Evolutionary conservation across 2,329 filamentous ascomycete genomes (phyloP).

Genomic region (Venturiaceae sp.): DNA sequence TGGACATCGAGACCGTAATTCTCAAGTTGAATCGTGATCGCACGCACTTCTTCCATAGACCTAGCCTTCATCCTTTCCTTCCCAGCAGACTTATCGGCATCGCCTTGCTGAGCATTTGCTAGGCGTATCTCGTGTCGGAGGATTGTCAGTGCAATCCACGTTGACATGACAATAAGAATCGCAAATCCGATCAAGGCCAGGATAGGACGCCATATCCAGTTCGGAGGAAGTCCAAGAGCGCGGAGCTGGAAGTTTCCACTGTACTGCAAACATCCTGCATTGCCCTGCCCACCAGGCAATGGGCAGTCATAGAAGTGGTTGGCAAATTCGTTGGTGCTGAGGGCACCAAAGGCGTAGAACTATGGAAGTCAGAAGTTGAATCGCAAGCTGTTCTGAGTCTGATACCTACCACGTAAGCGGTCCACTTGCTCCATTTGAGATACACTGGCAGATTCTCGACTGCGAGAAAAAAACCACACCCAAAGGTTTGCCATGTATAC

Average conservation of each 20-base stretch:
- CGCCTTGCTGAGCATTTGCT: constrained; percentile 45
- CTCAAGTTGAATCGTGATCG: constrained; percentile 54
- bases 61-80: constrained; percentile 58
- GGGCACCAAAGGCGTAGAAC: constrained; percentile 62
- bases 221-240: constrained; percentile 54
- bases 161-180: constrained; percentile 54
- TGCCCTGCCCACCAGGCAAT: constrained; percentile 46
- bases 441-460: constrained; percentile 64
- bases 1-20: constrained; percentile 55
- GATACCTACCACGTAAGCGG: constrained; percentile 41
- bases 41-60: constrained; percentile 43
- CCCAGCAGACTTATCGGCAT: constrained; percentile 53
- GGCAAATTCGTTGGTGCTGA: constrained; percentile 63
- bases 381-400: too few relatives aligned
- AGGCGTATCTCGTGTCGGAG: constrained; percentile 61
- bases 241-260: constrained; percentile 60
- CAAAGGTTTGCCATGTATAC: constrained; percentile 65
- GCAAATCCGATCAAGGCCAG: constrained; percentile 54
- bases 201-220: constrained; percentile 61
- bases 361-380: too few relatives aligned
- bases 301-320: constrained; percentile 67
- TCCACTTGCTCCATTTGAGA: constrained; percentile 60
- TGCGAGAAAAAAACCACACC: constrained; percentile 70
- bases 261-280: constrained; percentile 59
- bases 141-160: constrained; percentile 53